These are phyloP conservation scores for Brassica incana DNA, from an alignment of 345 rosid genomes.

Conservation along the genomic window DNA sequence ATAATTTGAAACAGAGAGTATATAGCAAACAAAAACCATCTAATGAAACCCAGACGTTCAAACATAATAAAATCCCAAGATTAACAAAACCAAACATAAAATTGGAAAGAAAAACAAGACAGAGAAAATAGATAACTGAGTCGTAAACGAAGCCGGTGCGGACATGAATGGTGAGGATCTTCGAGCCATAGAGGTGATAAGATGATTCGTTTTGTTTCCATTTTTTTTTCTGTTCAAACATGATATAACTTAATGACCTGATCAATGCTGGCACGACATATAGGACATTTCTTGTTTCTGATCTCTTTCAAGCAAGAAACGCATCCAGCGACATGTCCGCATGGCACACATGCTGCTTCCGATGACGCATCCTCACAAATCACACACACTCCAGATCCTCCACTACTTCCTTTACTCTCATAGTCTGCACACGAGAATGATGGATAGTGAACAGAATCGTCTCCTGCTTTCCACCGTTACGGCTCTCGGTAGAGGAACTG, in stretches of 20 bases:
- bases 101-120: background rate
- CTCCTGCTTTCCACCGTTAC: slow-evolving; percentile 32
- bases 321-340: slow-evolving; percentile 96
- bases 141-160: background rate
- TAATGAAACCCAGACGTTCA: too few species aligned
- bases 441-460: slow-evolving; percentile 74
- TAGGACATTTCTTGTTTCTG: slow-evolving; percentile 84
- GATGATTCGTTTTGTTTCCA: background rate
- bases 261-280: slow-evolving; percentile 85
- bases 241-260: slow-evolving; percentile 73
- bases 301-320: slow-evolving; percentile 86
- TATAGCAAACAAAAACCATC: too few species aligned
- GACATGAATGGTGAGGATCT: background rate
- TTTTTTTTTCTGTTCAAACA: slow-evolving; percentile 47
- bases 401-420: slow-evolving; percentile 47
- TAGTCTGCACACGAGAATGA: slow-evolving; percentile 27
- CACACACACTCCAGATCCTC: slow-evolving; percentile 51
- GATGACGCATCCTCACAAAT: slow-evolving; percentile 89
- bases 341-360: slow-evolving; percentile 90
- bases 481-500: slow-evolving; percentile 56
- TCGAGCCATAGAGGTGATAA: background rate
- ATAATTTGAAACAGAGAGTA: too few species aligned
- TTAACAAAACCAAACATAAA: background rate
- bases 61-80: background rate
- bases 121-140: background rate